Evolutionary conservation across 177 flowering plant genomes (phyloP), one percentile per base, ranked within the genome.

Genomic region (Telopea speciosissima): DNA sequence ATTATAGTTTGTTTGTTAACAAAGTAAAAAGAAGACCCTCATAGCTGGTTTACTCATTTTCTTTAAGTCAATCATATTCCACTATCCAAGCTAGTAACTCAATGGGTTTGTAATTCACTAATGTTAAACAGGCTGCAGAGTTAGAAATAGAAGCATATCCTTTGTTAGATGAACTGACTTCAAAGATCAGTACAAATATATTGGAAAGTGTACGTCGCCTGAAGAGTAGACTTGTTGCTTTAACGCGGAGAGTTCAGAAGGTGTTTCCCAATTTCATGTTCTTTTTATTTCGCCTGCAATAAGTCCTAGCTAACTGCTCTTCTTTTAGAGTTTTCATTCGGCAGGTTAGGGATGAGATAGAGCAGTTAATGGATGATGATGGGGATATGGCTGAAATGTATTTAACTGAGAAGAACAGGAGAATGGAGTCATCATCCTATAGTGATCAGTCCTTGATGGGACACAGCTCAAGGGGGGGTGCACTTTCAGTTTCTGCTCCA

Each of bases 371-470:
- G 96, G 96, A 90, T 74, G 96, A 90, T 77, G 93, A 90, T 81
- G 96, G 90, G 63, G 96, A 90, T 69, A 90, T 90, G 96, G 93
- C 96, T 25, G 96, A 89, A 81, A 85, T 90, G 96, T 88, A 90
- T 83, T 88, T 90, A 14, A 86, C 93, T 10, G 96, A 90, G 74
- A 90, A 90, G 86, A 90, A 90, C 73, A 77, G 73, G 21, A 75
- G 91, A 26, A 81, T 83, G 87, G 93, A 90, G 67, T 59, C 87
- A 54, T 81, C 85, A 24, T 74, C 86, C 59, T 84, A 81, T 78
- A 91, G 91, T 62, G 91, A 90, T 69, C 92, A 86, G 66, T 88
- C 92, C 52, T 12, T 86, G 71, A 7, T 79, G 67, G 90, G 89
- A 65, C 82, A 71, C 71, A 77, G 77, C 71, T 83, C 93, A 24